Percentiles rank a stretch among this genome's conserved stretches.
Evolutionary conservation across 2,329 filamentous ascomycete genomes (phyloP).

Genomic region (Paecilomyces sp.): DNA sequence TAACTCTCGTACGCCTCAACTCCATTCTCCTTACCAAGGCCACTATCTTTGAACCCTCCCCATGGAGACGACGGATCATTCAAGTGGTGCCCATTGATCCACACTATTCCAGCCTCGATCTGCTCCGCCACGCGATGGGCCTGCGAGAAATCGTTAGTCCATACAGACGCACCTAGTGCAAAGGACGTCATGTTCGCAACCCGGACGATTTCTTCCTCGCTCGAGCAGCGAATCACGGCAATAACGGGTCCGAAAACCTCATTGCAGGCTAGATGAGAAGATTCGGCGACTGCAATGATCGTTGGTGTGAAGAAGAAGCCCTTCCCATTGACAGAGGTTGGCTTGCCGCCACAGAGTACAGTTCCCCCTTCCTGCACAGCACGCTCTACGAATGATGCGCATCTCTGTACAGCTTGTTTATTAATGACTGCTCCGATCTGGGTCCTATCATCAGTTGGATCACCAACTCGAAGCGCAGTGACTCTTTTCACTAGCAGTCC

Average conservation of each 20-base stretch:
- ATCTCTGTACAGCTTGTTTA: slow-evolving; percentile 30
- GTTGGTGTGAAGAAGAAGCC: slow-evolving; percentile 46
- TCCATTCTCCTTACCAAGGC: slow-evolving; percentile 67
- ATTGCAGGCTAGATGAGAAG: slow-evolving; percentile 20
- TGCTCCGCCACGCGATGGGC: slow-evolving; percentile 40
- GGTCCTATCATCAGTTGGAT: slow-evolving; percentile 48
- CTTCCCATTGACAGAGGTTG: slow-evolving; percentile 47
- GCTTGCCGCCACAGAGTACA: slow-evolving; percentile 42
- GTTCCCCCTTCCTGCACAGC: slow-evolving; percentile 34
- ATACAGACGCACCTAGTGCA: slow-evolving; percentile 45
- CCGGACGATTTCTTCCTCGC: slow-evolving; percentile 39
- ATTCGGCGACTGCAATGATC: slow-evolving; percentile 28
- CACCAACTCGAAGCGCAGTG: slow-evolving; percentile 49
- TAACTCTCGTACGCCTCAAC: slow-evolving; percentile 56
- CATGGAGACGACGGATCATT: slow-evolving; percentile 67
- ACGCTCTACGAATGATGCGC: slow-evolving; percentile 28
- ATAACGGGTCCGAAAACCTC: slow-evolving; percentile 50
- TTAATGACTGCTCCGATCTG: slow-evolving; percentile 62
- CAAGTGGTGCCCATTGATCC: slow-evolving; percentile 54
- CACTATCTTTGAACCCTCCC: slow-evolving; percentile 59
- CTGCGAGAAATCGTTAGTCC: slow-evolving; percentile 44
- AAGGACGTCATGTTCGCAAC: slow-evolving; percentile 46
- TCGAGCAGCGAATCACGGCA: slow-evolving; percentile 40
- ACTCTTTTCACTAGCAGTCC: slow-evolving; percentile 40
- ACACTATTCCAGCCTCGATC: slow-evolving; percentile 45